Percentiles rank a stretch among this genome's conserved stretches.
phyloP scores from a whole-genome alignment of 257 asterid species.

The Osmanthus fragrans region DNA sequence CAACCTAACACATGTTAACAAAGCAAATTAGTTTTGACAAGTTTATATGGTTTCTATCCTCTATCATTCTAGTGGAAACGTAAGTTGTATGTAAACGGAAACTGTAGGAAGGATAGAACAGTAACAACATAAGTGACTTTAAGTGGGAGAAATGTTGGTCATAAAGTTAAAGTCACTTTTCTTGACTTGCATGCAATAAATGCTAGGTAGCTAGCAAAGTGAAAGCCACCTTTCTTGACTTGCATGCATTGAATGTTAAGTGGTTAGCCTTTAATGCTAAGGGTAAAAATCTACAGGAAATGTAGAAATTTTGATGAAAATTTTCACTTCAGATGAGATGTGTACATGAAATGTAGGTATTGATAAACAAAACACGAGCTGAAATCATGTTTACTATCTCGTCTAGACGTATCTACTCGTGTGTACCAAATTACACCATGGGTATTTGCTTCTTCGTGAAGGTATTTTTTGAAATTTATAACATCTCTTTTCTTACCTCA shows the following conservation, averaged over 20 bases:
- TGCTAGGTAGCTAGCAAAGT: too few species aligned
- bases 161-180: not conserved
- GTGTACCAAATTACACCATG: not conserved
- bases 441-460: not conserved
- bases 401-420: too few species aligned
- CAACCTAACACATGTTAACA: too few species aligned
- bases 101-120: not conserved
- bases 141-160: not conserved
- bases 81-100: not conserved
- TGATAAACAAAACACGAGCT: not conserved
- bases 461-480: not conserved
- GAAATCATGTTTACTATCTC: not conserved
- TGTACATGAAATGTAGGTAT: not conserved
- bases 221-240: too few species aligned
- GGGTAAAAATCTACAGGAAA: too few species aligned
- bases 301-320: too few species aligned
- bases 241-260: too few species aligned
- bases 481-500: slow-evolving; percentile 27
- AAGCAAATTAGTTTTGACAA: not conserved
- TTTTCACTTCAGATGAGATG: too few species aligned
- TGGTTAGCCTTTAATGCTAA: too few species aligned
- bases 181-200: too few species aligned
- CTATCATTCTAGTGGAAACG: not conserved
- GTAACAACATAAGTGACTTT: not conserved
- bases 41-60: not conserved